Percentiles rank a stretch among this genome's conserved stretches.
phyloP scores from a whole-genome alignment of 2,329 filamentous ascomycete species.

The Stachybotrys elegans region DNA sequence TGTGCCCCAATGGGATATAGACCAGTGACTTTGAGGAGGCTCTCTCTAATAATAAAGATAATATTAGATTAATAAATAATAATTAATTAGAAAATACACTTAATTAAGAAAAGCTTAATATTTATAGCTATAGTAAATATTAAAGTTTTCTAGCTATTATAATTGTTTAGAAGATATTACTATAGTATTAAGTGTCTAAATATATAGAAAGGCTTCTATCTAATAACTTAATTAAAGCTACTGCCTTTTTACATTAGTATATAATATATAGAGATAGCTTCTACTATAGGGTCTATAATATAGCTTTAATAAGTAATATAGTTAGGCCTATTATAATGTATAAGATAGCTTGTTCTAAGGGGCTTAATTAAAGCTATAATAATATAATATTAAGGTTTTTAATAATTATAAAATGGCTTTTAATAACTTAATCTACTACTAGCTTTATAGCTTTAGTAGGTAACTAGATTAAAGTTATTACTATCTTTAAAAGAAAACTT shows the following conservation, averaged over 20 bases:
- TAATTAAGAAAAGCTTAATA: background rate
- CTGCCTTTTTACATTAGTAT: background rate
- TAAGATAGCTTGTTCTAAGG: background rate
- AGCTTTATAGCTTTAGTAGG: background rate
- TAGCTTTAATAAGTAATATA: background rate
- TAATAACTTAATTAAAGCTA: background rate
- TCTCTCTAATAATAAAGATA: background rate
- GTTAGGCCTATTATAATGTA: background rate
- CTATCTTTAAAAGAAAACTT: background rate
- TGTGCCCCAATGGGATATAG: no score
- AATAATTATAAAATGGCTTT: background rate
- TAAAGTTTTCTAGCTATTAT: no score
- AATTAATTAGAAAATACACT: background rate
- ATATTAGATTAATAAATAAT: background rate
- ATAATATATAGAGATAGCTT: background rate
- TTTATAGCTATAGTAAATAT: background rate
- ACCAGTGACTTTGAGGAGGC: no score
- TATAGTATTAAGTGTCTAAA: background rate
- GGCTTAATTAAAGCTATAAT: background rate
- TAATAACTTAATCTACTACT: background rate
- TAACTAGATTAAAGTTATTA: background rate
- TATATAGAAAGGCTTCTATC: background rate
- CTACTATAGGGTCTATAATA: no score
- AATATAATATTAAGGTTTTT: background rate
- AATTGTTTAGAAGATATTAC: background rate